Base-by-base conservation (phyloP, 2,329 filamentous ascomycete species). In the Apiospora malaysiana region DNA sequence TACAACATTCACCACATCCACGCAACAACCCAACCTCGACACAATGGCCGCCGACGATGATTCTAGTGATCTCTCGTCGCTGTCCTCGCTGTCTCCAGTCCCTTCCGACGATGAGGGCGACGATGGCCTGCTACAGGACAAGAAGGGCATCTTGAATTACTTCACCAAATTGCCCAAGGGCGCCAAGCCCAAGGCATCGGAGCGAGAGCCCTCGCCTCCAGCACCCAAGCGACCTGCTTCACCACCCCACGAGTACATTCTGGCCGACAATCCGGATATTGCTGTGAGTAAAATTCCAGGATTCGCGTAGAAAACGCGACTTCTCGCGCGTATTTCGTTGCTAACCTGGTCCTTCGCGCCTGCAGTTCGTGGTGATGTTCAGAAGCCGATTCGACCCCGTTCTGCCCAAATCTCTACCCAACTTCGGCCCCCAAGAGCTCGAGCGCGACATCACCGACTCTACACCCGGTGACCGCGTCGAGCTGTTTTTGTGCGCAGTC, bases 311-410 rank as follows among this genome's bases (percentile, higher is more conserved):
- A 77, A 77, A 76, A 89, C 88, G 87, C 86, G 87, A 85, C 78
- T 79, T 77, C 80, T 86, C 86, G 86, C 87, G 87, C 86, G 45
- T 74, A 74, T 14, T 43, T 37, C 7, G 51, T 37, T 10, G 40
- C 68, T 69, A 46, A 63, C 75, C 75, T 79, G 75, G 76, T 76
- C 77, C 77, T 72, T 71, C 70, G 73, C 76, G 73, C 71, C 71
- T 75, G 70, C 78, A 98, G 94, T 98, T 99, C 83, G 93, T 99
- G 82, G 94, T 98, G 76, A 98, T 97, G 94, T 99, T 98, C 83
- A 91, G 95, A 81, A 93, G 93, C 82, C 94, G 96, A 79, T 98
- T 99, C 82, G 91, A 89, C 83, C 94, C 97, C 72, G 92, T 90
- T 72, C 96, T 99, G 76, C 92, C 95, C 66, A 92, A 94, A 82